Percentiles rank a stretch among this genome's conserved stretches.
These are phyloP conservation scores for Alternaria angustiovoidea DNA, from an alignment of 2,329 filamentous ascomycete genomes.

Conservation along the genomic window DNA sequence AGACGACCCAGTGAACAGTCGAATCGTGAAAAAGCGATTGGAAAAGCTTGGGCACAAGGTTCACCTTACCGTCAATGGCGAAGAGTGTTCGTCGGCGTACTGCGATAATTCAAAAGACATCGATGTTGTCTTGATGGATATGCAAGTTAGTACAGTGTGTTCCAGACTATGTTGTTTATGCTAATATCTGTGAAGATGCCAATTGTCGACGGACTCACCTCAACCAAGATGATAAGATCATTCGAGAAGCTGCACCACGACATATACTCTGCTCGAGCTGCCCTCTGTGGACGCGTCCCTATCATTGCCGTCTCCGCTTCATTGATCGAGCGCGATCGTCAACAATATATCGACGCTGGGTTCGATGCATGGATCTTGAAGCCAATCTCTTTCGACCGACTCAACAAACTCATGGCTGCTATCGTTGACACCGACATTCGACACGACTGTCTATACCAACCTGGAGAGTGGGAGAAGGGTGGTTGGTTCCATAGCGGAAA, in stretches of 20 bases:
- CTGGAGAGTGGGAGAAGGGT: constrained; percentile 82
- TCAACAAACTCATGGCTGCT: constrained; percentile 73
- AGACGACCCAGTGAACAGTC: constrained; percentile 87
- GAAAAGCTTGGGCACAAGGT: constrained; percentile 79
- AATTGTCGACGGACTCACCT: constrained; percentile 83
- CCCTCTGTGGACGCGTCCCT: constrained; percentile 72
- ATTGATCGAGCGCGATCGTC: constrained; percentile 72
- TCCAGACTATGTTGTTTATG: neutral
- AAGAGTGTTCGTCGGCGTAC: constrained; percentile 80
- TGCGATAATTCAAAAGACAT: constrained; percentile 69
- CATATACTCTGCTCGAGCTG: constrained; percentile 66
- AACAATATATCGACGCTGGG: constrained; percentile 76
- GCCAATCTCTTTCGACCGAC: constrained; percentile 80
- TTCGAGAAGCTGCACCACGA: constrained; percentile 67
- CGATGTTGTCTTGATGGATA: constrained; percentile 89
- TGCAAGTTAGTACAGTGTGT: constrained; percentile 71
- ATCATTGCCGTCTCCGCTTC: constrained; percentile 90
- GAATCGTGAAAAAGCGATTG: constrained; percentile 79
- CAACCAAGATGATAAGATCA: constrained; percentile 82
- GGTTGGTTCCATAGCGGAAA: constrained; percentile 75
- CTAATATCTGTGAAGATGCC: constrained; percentile 72
- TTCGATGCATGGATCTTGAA: constrained; percentile 94
- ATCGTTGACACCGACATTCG: constrained; percentile 70
- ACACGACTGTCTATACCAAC: constrained; percentile 69
- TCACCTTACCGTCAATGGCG: constrained; percentile 78